These are phyloP conservation scores for Solanum hybrid DNA, from an alignment of 305 asterid genomes.

Conservation along the genomic window DNA sequence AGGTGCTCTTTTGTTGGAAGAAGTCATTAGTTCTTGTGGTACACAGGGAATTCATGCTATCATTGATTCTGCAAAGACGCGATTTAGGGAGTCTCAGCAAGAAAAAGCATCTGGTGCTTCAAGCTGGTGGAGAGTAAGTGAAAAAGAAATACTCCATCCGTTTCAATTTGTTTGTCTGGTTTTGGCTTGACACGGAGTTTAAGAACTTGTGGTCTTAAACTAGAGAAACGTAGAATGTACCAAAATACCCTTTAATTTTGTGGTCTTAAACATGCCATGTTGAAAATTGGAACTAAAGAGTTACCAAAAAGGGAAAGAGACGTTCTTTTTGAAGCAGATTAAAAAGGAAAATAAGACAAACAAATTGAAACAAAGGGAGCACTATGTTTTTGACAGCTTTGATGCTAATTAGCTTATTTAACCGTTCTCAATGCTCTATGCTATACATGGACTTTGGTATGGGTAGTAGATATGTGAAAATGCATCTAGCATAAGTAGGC, in stretches of 20 bases:
- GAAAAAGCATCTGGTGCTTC: conserved; percentile 58
- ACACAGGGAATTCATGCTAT: conserved; percentile 70
- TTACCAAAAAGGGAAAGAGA: no score
- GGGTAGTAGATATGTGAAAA: background rate
- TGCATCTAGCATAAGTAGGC: background rate
- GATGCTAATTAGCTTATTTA: background rate
- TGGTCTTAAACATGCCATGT: no score
- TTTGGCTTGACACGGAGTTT: background rate
- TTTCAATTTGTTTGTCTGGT: no score
- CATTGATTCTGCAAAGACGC: conserved; percentile 56
- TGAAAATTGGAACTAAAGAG: no score
- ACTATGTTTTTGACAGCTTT: background rate
- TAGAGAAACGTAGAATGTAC: no score
- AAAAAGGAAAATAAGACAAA: background rate
- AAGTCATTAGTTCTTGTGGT: conserved; percentile 54
- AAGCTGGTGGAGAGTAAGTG: conserved; percentile 96
- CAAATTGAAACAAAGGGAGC: background rate
- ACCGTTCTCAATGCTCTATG: background rate
- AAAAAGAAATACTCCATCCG: background rate
- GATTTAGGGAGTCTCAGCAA: conserved; percentile 71
- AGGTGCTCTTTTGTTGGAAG: conserved; percentile 85
- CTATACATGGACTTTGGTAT: background rate
- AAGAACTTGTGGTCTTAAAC: no score
- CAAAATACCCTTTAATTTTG: no score
- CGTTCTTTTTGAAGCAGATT: no score